Conservation (phyloP, 768 basidiomycete species). For the Boletus vermiculosoides region DNA sequence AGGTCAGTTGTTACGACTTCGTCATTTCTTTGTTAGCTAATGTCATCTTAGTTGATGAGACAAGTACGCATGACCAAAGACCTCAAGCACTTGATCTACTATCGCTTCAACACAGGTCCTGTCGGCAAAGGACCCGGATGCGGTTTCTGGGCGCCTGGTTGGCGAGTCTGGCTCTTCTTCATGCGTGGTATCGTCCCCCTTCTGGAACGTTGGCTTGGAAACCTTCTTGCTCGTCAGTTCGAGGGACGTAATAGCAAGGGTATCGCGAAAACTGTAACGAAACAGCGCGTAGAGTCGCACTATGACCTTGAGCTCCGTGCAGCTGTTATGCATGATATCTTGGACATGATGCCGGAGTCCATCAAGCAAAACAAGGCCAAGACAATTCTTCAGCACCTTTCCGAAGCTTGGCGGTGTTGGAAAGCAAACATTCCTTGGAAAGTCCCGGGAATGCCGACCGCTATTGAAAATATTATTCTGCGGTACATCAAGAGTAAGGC, state of each 20-base stretch:
- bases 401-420: conserved; percentile 99
- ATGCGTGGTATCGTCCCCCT: conserved; percentile 98
- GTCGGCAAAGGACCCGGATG: conserved; percentile 99
- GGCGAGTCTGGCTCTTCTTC: conserved; percentile 99
- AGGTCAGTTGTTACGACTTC: conserved; percentile 47
- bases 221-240: conserved; percentile 96
- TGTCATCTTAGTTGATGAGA: conserved; percentile 74
- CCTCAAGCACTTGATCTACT: conserved; percentile 96
- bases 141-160: conserved; percentile 99
- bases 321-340: conserved; percentile 99
- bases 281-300: conserved; percentile 98
- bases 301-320: conserved; percentile 97
- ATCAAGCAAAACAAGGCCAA: conserved; percentile 99
- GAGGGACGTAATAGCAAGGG: conserved; percentile 97
- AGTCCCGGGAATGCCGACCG: conserved; percentile 98
- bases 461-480: conserved; percentile 98
- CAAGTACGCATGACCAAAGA: conserved; percentile 99
- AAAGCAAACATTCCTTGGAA: conserved; percentile 99
- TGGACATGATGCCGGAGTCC: conserved; percentile 99
- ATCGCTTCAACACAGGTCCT: conserved; percentile 99
- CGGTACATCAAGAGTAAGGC: conserved; percentile 99
- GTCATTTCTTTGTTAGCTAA: conserved; percentile 5
- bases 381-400: conserved; percentile 96
- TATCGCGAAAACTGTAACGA: conserved; percentile 96
- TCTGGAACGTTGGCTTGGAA: conserved; percentile 96